phyloP scores from a whole-genome alignment of 805 yeast genomes.

The Teunomyces aglyptinius region DNA sequence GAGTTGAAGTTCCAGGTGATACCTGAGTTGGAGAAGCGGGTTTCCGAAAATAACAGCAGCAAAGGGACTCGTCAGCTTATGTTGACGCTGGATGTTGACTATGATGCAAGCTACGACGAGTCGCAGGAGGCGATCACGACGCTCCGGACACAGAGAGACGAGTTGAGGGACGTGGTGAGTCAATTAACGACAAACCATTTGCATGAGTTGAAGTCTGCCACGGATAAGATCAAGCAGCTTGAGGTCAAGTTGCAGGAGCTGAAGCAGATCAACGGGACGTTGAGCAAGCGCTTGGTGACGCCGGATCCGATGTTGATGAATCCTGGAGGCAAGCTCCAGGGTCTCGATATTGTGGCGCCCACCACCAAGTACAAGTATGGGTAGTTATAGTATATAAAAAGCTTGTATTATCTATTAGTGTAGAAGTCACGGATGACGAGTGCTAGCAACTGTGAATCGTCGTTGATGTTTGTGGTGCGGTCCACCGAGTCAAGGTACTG shows the following conservation, averaged over 20 bases:
- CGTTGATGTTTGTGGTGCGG: background rate
- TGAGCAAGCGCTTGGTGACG: conserved; percentile 23
- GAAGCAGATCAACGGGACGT: conserved; percentile 31
- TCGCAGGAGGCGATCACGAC: conserved; percentile 10
- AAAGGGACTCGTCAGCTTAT: conserved; percentile 6
- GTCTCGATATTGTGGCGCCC: conserved; percentile 38
- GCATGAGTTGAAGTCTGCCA: conserved; percentile 33
- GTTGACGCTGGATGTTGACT: conserved; percentile 6
- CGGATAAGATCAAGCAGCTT: conserved; percentile 33
- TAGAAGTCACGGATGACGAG: background rate
- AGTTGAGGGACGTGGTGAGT: conserved; percentile 38
- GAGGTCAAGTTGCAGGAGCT: conserved; percentile 31
- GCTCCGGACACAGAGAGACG: conserved; percentile 36
- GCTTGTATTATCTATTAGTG: background rate
- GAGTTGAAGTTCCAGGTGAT: conserved; percentile 42
- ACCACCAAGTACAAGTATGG: conserved; percentile 18
- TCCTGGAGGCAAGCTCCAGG: conserved; percentile 39
- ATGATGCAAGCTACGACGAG: conserved; percentile 10
- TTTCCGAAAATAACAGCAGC: background rate
- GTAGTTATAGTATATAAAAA: background rate
- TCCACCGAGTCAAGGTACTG: background rate
- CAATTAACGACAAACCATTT: conserved; percentile 36
- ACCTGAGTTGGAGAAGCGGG: conserved; percentile 46
- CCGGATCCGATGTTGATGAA: conserved; percentile 5
- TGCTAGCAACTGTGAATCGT: background rate